Evolutionary conservation across 169 alveolate species (phyloP), one percentile per base, ranked within the genome.

Genomic region (Eimeria maxima): DNA sequence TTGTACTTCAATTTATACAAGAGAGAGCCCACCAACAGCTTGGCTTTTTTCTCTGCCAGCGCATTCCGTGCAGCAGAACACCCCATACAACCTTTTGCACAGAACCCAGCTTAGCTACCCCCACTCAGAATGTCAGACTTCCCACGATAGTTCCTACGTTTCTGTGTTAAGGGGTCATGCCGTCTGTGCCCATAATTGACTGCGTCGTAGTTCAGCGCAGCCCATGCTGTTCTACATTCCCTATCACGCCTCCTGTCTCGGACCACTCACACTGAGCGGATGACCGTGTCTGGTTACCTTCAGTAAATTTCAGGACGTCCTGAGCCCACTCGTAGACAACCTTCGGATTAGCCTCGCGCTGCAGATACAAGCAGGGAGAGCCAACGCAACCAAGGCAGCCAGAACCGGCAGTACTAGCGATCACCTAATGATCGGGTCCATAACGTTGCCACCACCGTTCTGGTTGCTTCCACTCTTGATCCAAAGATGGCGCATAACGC

Each of bases 291-390:
- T 69, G 33, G 50, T 69, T 69, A 69, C 80, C 33, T 0, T 7
- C n/a, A 27, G 80, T 69, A 69, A 29, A 4, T 14, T n/a, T 69
- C 80, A 69, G 33, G 5, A 69, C 1, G 11, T 69, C 80, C 11
- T 29, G n/a, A 29, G 80, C 50, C 80, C 80, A 69, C 80, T 69
- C n/a, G n/a, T 29, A 24, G 45, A 33, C 80, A 29, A 69, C 80
- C 10, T 14, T 4, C 45, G 80, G 80, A n/a, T 13, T 3, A 69
- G 22, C 80, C 13, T 13, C 50, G 80, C 50, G 80, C 80, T 69
- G 80, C 27, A 69, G 11, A 33, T n/a, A 69, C 50, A 29, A 69
- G 18, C 22, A 24, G n/a, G 4, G 2, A 29, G 80, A 69, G n/a
- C 27, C 8, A 47, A 33, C 50, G 80, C 80, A 69, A 29, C 13